Conservation (phyloP, 805 yeast species). For the Candida loeiensis region DNA sequence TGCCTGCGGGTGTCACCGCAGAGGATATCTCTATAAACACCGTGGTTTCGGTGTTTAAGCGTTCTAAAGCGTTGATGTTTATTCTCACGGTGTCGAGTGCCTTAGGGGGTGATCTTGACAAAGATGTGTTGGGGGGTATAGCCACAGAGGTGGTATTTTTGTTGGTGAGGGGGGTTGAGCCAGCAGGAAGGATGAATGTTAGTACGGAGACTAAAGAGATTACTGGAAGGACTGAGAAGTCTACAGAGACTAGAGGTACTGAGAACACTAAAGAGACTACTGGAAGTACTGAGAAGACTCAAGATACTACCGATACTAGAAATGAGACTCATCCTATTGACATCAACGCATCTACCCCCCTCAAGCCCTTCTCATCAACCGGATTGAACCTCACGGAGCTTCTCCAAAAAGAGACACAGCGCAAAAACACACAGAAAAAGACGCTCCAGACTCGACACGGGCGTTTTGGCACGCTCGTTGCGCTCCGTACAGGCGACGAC, state of each 20-base stretch:
- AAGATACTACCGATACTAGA: background rate
- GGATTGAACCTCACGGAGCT: constrained; percentile 47
- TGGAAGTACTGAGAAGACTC: too few species aligned
- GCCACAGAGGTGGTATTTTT: constrained; percentile 69
- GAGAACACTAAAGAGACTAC: too few species aligned
- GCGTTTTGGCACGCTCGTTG: constrained; percentile 81
- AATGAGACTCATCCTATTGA: background rate
- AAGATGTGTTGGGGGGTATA: constrained; percentile 54
- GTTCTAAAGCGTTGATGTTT: constrained; percentile 70
- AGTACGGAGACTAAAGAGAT: too few species aligned
- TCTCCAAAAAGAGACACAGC: constrained; percentile 56
- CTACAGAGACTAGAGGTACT: too few species aligned
- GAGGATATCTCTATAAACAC: constrained; percentile 69
- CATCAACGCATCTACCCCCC: constrained; percentile 9
- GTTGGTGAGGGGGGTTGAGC: constrained; percentile 38
- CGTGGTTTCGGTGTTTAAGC: constrained; percentile 55
- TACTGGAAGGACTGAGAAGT: too few species aligned
- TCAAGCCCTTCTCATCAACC: constrained; percentile 22
- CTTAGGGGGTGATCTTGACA: constrained; percentile 61
- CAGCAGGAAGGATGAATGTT: background rate
- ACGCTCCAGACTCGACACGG: constrained; percentile 74
- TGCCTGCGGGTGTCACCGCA: constrained; percentile 54
- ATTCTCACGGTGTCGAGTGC: constrained; percentile 68
- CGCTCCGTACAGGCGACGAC: constrained; percentile 61
- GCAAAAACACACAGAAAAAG: constrained; percentile 47